These are phyloP conservation scores for Xylaria scruposa DNA, from an alignment of 495 filamentous ascomycete species.

Conservation along the genomic window DNA sequence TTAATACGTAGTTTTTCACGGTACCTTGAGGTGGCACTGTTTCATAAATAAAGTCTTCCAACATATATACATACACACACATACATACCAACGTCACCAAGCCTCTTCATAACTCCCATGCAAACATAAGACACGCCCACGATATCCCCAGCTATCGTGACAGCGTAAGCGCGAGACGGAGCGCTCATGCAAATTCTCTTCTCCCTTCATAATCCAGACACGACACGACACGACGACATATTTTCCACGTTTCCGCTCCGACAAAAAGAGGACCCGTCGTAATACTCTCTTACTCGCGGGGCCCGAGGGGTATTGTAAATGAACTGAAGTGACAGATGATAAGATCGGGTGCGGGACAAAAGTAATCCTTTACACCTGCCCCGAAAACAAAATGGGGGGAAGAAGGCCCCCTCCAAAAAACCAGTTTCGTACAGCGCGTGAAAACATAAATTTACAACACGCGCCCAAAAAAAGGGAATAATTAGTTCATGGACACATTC, in stretches of 20 bases:
- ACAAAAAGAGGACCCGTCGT: neutral
- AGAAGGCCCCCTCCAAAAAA: neutral
- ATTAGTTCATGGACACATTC: constrained; percentile 10
- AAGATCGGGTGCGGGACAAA: neutral
- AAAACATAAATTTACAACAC: neutral
- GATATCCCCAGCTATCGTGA: neutral
- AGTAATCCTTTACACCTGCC: neutral
- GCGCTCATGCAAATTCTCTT: neutral
- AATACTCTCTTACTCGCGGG: neutral
- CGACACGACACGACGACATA: neutral
- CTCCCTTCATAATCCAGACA: neutral
- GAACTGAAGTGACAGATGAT: neutral
- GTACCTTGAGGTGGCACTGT: neutral
- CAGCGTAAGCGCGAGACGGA: neutral
- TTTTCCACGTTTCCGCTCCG: neutral
- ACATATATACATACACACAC: neutral
- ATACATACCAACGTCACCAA: neutral
- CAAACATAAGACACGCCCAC: neutral
- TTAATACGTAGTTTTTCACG: neutral
- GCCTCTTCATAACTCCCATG: neutral
- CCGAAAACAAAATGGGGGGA: neutral
- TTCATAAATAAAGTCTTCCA: neutral
- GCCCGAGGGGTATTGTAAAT: constrained; percentile 3
- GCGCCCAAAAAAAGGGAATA: neutral
- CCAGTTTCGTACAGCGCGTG: neutral